Evolutionary conservation across 495 filamentous ascomycete species (phyloP).

Genomic region (Margaritispora aquatica): DNA sequence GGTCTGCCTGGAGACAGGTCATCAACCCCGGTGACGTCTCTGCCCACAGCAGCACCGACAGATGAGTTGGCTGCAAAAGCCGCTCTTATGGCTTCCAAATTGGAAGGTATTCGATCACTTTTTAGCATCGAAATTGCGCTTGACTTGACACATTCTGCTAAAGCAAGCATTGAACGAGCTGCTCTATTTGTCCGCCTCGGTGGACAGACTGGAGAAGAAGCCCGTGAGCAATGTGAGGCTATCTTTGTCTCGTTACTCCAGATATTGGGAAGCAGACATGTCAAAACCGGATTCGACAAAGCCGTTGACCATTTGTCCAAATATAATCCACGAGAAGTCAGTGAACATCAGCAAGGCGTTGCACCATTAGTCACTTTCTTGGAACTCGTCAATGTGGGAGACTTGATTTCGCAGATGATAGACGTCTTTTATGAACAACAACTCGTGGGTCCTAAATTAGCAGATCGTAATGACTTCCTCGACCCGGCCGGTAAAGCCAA

Average conservation of each 20-base stretch:
- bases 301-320: conserved; percentile 85
- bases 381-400: conserved; percentile 95
- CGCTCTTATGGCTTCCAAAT: conserved; percentile 86
- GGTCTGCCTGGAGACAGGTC: conserved; percentile 13
- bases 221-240: conserved; percentile 81
- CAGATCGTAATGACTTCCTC: conserved; percentile 90
- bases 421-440: conserved; percentile 99
- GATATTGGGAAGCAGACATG: conserved; percentile 78
- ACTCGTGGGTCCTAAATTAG: conserved; percentile 71
- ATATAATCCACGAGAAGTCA: conserved; percentile 86
- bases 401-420: conserved; percentile 98
- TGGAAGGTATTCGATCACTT: conserved; percentile 88
- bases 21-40: conserved; percentile 16
- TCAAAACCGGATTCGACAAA: conserved; percentile 85
- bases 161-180: conserved; percentile 79
- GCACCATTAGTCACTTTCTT: conserved; percentile 93
- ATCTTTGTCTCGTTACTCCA: conserved; percentile 83
- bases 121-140: conserved; percentile 97
- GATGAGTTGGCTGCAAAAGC: conserved; percentile 94
- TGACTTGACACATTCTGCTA: conserved; percentile 82
- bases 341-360: conserved; percentile 64
- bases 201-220: conserved; percentile 72
- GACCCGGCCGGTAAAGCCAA: conserved; percentile 89
- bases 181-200: conserved; percentile 74
- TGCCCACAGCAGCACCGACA: conserved; percentile 55